Evolutionary conservation across 2,329 filamentous ascomycete genomes (phyloP), one percentile per base, ranked within the genome.

Genomic region (Cladosporium cucumerinum): DNA sequence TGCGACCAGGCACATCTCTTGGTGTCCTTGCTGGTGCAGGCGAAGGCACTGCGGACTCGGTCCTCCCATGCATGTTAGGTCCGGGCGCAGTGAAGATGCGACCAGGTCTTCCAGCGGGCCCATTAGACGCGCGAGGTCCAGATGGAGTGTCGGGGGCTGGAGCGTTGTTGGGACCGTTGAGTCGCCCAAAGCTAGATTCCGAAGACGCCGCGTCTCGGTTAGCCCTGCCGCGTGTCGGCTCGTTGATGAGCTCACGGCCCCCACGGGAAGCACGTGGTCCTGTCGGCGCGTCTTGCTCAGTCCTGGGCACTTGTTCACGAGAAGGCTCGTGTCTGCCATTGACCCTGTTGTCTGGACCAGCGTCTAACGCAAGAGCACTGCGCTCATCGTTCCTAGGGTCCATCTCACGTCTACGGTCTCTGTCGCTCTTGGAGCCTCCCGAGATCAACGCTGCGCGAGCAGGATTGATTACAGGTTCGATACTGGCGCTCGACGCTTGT

Each of bases 261-360:
- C 64, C 69, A 54, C 82, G 77, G 60, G 79, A 79, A 58, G 76
- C 76, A 64, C 84, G 81, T 61, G 85, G 85, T 18, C 84, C 85
- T 23, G 81, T 82, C 6, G 85, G 85, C 52, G 84, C 78, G 43
- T 72, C 73, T 28, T 78, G 66, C 34, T 71, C 70, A 18, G 64
- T 54, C 12, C 69, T 66, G 26, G 57, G 32, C 25, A 66, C 67
- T 30, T 65, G 58, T 39, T 73, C 72, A 16, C 71, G 69, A 46
- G 69, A 54, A 64, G 65, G 30, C 70, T 54, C 66, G 51, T 21
- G 66, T 62, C 49, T 54, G 39, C 28, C 36, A 18, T 81, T 83
- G 67, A 77, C 78, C 43, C 73, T 76, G 52, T 73, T 65, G 25
- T 66, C 70, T 66, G 63, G 65, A 30, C 10, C 67, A 65, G 65